Conservation (phyloP, 1,284 basidiomycete genomes). For the Cutaneotrichosporon cutaneum region DNA sequence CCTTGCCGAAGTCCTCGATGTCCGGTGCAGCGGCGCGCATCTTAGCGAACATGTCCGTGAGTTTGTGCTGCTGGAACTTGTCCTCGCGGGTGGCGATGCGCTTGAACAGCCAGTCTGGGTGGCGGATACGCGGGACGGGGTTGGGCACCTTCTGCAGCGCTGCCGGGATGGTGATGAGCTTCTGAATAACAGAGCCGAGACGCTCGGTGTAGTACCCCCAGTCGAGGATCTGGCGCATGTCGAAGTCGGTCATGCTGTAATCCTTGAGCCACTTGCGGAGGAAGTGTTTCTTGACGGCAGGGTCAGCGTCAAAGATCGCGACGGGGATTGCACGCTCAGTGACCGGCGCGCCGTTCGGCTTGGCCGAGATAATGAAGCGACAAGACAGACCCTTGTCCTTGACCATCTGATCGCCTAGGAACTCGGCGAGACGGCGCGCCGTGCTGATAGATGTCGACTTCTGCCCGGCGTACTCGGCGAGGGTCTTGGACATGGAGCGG, state of each 20-base stretch:
- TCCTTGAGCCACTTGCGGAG: conserved; percentile 97
- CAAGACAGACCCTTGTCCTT: conserved; percentile 99
- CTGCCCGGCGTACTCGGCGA: conserved; percentile 92
- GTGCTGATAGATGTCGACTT: conserved; percentile 99
- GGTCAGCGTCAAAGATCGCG: conserved; percentile 98
- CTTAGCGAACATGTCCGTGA: conserved; percentile 88
- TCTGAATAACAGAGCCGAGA: conserved; percentile 96
- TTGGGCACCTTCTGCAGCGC: conserved; percentile 97
- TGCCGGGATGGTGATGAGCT: conserved; percentile 98
- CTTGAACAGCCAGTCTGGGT: conserved; percentile 96
- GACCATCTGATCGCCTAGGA: conserved; percentile 97
- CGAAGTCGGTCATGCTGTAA: conserved; percentile 81
- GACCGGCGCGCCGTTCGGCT: conserved; percentile 89
- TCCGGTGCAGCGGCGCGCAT: conserved; percentile 45
- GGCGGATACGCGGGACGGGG: conserved; percentile 90
- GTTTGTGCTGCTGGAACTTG: conserved; percentile 96
- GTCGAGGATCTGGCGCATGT: conserved; percentile 91
- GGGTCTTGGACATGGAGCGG: conserved; percentile 94
- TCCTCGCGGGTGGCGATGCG: conserved; percentile 86
- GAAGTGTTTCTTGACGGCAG: conserved; percentile 82
- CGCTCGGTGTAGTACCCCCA: conserved; percentile 99
- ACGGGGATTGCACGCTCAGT: conserved; percentile 96
- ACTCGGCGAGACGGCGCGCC: conserved; percentile 90
- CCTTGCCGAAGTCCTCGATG: conserved; percentile 59
- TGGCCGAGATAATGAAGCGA: conserved; percentile 97